Evolutionary conservation across 2,329 filamentous ascomycete species (phyloP).

Genomic region (Rhinocladiella similis): DNA sequence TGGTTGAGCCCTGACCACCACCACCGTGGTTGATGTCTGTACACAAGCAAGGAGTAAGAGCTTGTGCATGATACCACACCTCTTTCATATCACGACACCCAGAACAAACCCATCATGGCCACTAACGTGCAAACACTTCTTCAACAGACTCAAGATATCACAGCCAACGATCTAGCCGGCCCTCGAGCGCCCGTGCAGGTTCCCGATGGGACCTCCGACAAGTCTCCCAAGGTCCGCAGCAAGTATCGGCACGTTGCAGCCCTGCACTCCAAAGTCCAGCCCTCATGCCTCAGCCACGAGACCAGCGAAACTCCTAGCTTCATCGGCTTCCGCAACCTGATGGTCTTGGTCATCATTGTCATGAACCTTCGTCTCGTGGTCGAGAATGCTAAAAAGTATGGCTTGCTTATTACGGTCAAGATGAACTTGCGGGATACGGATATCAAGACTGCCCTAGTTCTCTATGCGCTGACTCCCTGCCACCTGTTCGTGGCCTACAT

Average conservation of each 20-base stretch:
- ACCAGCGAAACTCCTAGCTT: constrained; percentile 75
- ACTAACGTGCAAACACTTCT: constrained; percentile 22
- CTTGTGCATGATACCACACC: background rate
- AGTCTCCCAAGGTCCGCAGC: constrained; percentile 22
- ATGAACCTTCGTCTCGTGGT: constrained; percentile 93
- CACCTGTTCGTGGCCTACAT: constrained; percentile 88
- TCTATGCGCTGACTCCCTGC: constrained; percentile 86
- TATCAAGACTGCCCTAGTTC: constrained; percentile 69
- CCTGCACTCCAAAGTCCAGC: constrained; percentile 69
- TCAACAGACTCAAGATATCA: constrained; percentile 18
- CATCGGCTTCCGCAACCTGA: constrained; percentile 90
- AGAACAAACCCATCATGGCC: constrained; percentile 14
- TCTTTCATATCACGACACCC: too few species aligned
- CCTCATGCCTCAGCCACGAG: constrained; percentile 86
- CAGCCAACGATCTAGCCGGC: constrained; percentile 12
- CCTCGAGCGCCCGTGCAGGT: constrained; percentile 16
- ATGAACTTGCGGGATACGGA: constrained; percentile 84
- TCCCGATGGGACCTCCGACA: constrained; percentile 2
- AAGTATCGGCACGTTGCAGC: constrained; percentile 94
- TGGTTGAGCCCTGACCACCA: background rate
- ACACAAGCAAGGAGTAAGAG: background rate
- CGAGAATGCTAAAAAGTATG: constrained; percentile 81
- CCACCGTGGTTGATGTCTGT: constrained; percentile 12
- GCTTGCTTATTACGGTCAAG: constrained; percentile 85
- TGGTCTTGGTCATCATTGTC: constrained; percentile 89